These are phyloP conservation scores for Penicillium italicum DNA, from an alignment of 2,329 filamentous ascomycete genomes.

Conservation along the genomic window DNA sequence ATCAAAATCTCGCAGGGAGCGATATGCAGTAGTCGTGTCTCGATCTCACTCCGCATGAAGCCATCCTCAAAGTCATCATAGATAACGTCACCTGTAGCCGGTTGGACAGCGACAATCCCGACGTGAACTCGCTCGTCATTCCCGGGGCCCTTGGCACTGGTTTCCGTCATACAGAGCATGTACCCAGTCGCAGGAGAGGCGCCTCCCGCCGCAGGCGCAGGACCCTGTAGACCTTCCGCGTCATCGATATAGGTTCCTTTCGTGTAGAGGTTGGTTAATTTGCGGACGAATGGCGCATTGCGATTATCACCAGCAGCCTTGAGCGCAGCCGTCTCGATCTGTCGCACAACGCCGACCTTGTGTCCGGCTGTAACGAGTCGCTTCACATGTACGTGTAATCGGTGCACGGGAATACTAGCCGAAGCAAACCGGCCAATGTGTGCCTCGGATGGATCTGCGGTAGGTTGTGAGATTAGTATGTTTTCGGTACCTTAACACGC, in stretches of 20 bases:
- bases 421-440: constrained; percentile 90
- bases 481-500: background rate
- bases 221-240: constrained; percentile 68
- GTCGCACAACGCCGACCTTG: constrained; percentile 92
- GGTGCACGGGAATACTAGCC: constrained; percentile 89
- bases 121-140: constrained; percentile 92
- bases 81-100: constrained; percentile 90
- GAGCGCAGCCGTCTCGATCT: constrained; percentile 89
- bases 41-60: constrained; percentile 94
- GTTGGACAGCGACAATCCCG: constrained; percentile 89
- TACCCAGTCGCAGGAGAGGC: constrained; percentile 69
- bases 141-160: constrained; percentile 70
- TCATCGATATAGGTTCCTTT: constrained; percentile 98
- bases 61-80: constrained; percentile 96
- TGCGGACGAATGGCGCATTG: constrained; percentile 85
- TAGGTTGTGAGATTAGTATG: constrained; percentile 16
- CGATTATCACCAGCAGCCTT: constrained; percentile 95
- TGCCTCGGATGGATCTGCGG: constrained; percentile 74
- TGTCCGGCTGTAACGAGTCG: constrained; percentile 86
- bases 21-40: constrained; percentile 91
- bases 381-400: constrained; percentile 89
- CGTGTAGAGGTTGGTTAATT: constrained; percentile 94
- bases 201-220: constrained; percentile 55
- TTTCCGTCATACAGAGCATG: constrained; percentile 86
- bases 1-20: constrained; percentile 93